A percentile compares a stretch with the other conserved stretches of the same genome.
phyloP scores from a whole-genome alignment of 495 filamentous ascomycete genomes.

The Aspergillus hancockii region DNA sequence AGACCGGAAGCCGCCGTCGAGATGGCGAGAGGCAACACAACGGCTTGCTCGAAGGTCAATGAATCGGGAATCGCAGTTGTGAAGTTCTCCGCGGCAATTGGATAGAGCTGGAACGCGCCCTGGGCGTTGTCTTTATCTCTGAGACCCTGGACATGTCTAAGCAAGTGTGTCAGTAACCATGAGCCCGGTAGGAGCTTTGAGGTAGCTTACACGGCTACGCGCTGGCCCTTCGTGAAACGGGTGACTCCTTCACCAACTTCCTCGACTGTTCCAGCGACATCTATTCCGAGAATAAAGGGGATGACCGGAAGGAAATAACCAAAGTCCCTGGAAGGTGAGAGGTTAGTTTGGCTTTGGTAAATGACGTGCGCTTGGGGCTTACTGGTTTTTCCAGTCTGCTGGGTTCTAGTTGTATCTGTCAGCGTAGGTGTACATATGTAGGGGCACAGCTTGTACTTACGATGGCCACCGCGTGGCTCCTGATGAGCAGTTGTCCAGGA shows the following conservation, averaged over 20 bases:
- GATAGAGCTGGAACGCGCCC: slow-evolving; percentile 52
- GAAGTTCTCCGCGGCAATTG: slow-evolving; percentile 33
- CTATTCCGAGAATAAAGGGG: slow-evolving; percentile 53
- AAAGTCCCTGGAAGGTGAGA: background rate
- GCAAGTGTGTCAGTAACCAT: background rate
- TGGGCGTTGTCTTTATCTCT: slow-evolving; percentile 21
- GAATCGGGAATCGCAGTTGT: slow-evolving; percentile 46
- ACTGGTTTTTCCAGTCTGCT: slow-evolving; percentile 45
- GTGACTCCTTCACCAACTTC: slow-evolving; percentile 44
- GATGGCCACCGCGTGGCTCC: slow-evolving; percentile 36
- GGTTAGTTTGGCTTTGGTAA: background rate
- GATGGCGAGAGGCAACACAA: slow-evolving; percentile 54
- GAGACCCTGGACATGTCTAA: slow-evolving; percentile 6
- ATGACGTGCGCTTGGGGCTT: background rate
- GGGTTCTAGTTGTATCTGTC: slow-evolving; percentile 26
- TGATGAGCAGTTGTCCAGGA: slow-evolving; percentile 31
- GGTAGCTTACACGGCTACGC: background rate
- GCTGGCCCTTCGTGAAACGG: slow-evolving; percentile 1
- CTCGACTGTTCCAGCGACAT: slow-evolving; percentile 54
- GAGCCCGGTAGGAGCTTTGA: background rate
- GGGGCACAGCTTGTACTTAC: background rate
- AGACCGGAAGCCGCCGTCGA: slow-evolving; percentile 55
- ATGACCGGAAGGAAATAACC: slow-evolving; percentile 31
- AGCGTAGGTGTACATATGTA: background rate
- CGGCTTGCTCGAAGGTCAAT: slow-evolving; percentile 47